These are phyloP conservation scores for Boletales sp. DNA, from an alignment of 768 basidiomycete species.

Conservation along the genomic window DNA sequence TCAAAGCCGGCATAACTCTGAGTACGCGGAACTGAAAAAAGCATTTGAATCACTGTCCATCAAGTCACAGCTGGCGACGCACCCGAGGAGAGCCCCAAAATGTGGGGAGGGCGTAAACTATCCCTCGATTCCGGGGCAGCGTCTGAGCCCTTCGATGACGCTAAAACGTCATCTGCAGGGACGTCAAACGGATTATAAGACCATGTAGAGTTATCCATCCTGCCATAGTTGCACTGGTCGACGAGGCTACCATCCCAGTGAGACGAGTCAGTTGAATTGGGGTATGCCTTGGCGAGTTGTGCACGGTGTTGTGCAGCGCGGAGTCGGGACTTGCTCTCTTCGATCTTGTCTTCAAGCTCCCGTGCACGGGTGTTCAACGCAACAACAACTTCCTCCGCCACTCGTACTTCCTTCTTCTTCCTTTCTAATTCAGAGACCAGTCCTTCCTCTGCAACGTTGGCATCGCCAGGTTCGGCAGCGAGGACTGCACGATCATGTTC, in stretches of 20 bases:
- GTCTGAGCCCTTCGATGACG: constrained; percentile 12
- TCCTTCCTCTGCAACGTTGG: constrained; percentile 45
- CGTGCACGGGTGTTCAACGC: constrained; percentile 62
- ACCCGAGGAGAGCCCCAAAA: constrained; percentile 31
- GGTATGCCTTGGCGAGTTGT: constrained; percentile 40
- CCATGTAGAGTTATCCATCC: constrained; percentile 18
- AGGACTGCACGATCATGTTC: constrained; percentile 53
- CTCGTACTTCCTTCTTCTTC: constrained; percentile 53
- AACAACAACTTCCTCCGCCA: constrained; percentile 63
- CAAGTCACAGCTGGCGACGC: constrained; percentile 21
- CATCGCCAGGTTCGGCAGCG: constrained; percentile 39
- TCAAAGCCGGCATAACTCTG: constrained; percentile 42
- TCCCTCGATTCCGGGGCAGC: constrained; percentile 13
- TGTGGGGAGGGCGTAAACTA: constrained; percentile 22
- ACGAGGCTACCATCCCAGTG: constrained; percentile 3
- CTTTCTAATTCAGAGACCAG: constrained; percentile 44
- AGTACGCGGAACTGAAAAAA: constrained; percentile 24
- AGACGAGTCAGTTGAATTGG: constrained; percentile 18
- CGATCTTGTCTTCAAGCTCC: constrained; percentile 70
- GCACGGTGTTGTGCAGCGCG: constrained; percentile 55
- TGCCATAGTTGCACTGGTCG: constrained; percentile 8
- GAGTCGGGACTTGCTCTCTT: constrained; percentile 59
- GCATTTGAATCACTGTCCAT: constrained; percentile 8
- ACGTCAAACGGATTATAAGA: constrained; percentile 32
- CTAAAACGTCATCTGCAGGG: constrained; percentile 16